Percentiles rank a stretch among this genome's conserved stretches.
phyloP scores from a whole-genome alignment of 352 stramenopile genomes.

The Phytophthora foliorum region DNA sequence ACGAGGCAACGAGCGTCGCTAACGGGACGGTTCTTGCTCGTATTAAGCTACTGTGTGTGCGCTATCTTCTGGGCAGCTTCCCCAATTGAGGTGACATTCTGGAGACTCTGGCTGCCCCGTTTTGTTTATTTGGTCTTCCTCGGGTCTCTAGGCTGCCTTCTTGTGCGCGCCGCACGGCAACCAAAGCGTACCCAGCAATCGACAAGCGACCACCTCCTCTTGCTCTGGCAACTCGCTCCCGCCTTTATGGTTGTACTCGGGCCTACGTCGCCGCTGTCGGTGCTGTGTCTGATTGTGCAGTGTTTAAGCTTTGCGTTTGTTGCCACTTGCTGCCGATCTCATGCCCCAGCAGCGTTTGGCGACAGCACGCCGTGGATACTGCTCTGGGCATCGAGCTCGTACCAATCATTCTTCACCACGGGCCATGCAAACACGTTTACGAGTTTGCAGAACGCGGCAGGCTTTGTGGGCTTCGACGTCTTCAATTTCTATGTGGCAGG shows the following conservation, averaged over 20 bases:
- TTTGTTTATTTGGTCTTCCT: constrained; percentile 58
- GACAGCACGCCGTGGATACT: constrained; percentile 52
- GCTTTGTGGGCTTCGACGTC: constrained; percentile 90
- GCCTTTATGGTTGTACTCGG: constrained; percentile 73
- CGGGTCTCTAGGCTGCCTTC: constrained; percentile 18
- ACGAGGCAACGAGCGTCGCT: constrained; percentile 22
- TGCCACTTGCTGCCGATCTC: constrained; percentile 23
- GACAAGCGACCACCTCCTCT: constrained; percentile 33
- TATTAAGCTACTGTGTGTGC: constrained; percentile 43
- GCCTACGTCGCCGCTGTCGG: constrained; percentile 64
- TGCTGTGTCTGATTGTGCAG: constrained; percentile 59
- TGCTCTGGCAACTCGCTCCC: constrained; percentile 58
- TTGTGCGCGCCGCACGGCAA: constrained; percentile 20
- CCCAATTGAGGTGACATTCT: constrained; percentile 44
- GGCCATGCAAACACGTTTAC: constrained; percentile 93
- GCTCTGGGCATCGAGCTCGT: constrained; percentile 67
- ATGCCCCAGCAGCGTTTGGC: constrained; percentile 3
- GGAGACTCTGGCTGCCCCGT: constrained; percentile 69
- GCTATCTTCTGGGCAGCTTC: constrained; percentile 61
- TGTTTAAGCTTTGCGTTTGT: constrained; percentile 55
- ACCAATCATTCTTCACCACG: constrained; percentile 88
- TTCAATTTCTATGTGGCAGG: constrained; percentile 87
- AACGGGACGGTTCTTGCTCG: constrained; percentile 26
- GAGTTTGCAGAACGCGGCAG: constrained; percentile 90
- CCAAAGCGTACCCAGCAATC: neutral